A percentile compares a stretch with the other conserved stretches of the same genome.
Evolutionary conservation across 164 flowering plant genomes (phyloP).

Genomic region (Cinnamomum chago): DNA sequence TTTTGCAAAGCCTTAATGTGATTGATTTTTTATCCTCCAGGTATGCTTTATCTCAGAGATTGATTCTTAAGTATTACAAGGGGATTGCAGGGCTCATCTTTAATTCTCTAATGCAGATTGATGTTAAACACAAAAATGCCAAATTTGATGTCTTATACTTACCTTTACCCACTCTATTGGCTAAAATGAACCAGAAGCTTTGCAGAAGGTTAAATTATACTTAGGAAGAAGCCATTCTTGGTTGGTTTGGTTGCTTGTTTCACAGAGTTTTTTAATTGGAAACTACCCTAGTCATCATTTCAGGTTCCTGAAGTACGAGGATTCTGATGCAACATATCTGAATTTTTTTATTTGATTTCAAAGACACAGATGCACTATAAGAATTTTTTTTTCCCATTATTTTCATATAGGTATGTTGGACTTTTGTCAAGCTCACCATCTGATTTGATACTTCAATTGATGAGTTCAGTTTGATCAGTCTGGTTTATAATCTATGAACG

Average conservation of each 20-base stretch:
- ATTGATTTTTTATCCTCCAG: constrained; percentile 79
- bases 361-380: not conserved
- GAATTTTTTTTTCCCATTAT: too few species aligned
- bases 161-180: not conserved
- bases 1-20: constrained; percentile 63
- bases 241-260: not conserved
- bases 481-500: not conserved
- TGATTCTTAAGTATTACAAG: not conserved
- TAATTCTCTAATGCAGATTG: not conserved
- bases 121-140: not conserved
- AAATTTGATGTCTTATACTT: not conserved
- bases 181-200: not conserved
- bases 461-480: not conserved
- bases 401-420: not conserved
- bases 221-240: not conserved
- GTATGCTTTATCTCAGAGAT: constrained; percentile 22
- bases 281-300: not conserved
- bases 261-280: too few species aligned
- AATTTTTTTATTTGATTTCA: too few species aligned
- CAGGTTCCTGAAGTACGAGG: not conserved
- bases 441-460: not conserved
- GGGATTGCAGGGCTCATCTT: not conserved
- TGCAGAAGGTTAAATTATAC: not conserved
- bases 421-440: not conserved
- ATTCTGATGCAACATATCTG: not conserved